These are phyloP conservation scores for Epichloe coenophiala DNA, from an alignment of 2,329 filamentous ascomycete genomes.

Conservation along the genomic window DNA sequence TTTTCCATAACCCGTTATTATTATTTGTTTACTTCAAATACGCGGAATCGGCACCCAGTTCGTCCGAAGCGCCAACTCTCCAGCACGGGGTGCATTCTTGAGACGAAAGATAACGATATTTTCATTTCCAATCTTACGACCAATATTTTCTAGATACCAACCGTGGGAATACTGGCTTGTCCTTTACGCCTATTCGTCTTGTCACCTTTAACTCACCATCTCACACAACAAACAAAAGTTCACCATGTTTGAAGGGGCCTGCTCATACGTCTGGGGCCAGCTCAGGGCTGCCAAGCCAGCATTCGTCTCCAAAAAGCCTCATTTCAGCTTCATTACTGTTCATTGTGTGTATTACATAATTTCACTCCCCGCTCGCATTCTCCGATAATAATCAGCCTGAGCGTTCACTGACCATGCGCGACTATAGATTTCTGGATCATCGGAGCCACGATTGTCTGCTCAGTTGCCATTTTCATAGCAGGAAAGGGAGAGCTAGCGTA, in stretches of 20 bases:
- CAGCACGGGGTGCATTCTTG: neutral
- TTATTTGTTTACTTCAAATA: neutral
- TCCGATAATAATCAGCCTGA: neutral
- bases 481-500: constrained; percentile 51
- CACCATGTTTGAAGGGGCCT: constrained; percentile 20
- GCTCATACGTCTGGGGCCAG: constrained; percentile 25
- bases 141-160: neutral
- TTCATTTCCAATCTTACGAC: neutral
- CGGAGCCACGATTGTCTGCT: constrained; percentile 56
- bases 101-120: neutral
- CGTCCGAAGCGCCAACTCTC: neutral
- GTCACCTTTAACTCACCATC: neutral
- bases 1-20: neutral
- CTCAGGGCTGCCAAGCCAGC: constrained; percentile 39
- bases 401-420: constrained; percentile 3
- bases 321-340: constrained; percentile 69
- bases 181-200: too few relatives aligned
- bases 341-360: constrained; percentile 47
- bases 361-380: neutral
- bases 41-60: neutral
- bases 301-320: constrained; percentile 47
- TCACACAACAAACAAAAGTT: neutral
- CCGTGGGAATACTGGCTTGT: neutral
- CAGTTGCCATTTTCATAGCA: constrained; percentile 58
- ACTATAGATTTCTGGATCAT: constrained; percentile 66